A percentile compares a stretch with the other conserved stretches of the same genome.
These are phyloP conservation scores for Phialocephala subalpina DNA, from an alignment of 2,329 filamentous ascomycete species.

Conservation along the genomic window DNA sequence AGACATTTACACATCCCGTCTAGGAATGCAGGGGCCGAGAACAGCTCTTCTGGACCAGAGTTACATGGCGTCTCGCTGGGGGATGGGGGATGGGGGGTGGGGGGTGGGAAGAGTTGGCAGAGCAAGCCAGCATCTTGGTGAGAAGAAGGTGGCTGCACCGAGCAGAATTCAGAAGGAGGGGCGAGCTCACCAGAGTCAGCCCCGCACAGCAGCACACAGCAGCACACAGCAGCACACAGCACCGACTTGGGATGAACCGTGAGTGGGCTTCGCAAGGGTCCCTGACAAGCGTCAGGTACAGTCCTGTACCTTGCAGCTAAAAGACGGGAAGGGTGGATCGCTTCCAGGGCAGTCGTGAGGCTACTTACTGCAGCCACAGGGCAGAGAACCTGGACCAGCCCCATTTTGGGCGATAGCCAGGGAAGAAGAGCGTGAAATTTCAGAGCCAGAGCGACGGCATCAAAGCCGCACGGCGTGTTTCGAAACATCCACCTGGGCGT, in stretches of 20 bases:
- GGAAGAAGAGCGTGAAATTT: not conserved
- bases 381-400: not conserved
- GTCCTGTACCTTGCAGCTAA: conserved; percentile 20
- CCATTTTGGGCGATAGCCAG: not conserved
- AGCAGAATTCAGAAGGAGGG: not conserved
- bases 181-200: not conserved
- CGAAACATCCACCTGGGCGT: conserved; percentile 14
- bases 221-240: not conserved
- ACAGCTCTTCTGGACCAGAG: conserved; percentile 2
- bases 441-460: conserved; percentile 10
- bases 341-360: conserved; percentile 10
- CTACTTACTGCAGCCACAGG: conserved; percentile 20
- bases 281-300: conserved; percentile 8
- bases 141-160: not conserved
- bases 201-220: no score
- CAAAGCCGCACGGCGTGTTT: conserved; percentile 22
- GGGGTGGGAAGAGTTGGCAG: no score
- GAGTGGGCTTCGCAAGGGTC: not conserved
- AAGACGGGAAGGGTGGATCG: conserved; percentile 17
- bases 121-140: not conserved
- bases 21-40: conserved; percentile 2
- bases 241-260: conserved; percentile 17
- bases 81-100: no score
- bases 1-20: not conserved
- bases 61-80: conserved; percentile 21